Base-by-base conservation (phyloP, 768 basidiomycete genomes). In the Hirschioporus abietinus region DNA sequence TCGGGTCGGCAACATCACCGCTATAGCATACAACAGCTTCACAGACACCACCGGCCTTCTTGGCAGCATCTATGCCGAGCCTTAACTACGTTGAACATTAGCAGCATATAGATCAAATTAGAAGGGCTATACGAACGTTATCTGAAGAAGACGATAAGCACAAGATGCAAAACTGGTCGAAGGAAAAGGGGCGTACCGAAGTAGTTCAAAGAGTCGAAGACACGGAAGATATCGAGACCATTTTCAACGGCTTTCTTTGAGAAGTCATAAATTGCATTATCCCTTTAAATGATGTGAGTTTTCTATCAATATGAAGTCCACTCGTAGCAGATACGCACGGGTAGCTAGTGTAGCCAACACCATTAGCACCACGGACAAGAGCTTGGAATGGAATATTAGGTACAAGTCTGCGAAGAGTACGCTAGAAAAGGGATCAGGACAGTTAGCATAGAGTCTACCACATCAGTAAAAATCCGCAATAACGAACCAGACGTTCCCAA, bases 221-320 rank as follows among this genome's bases (percentile, higher is more conserved):
- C 95, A 74, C 97, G 88, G 92, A 99, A 99, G 76, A 99, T 99
- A 79, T 99, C 97, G 63, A 99, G 86, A 75, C 97, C 97, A 72
- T 98, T 97, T 80, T 99, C 95, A n/a, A 99, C 96, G 25, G 97
- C 97, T 77, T 96, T 96, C 83, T 96, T 96, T 68, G 93, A 97
- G 82, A 99, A 99, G 78, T 97, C 97, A 79, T 99, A 99, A 78
- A 99, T 98, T 66, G 93, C 96, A 72, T 99, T 99, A 77, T 99
- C 96, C 30, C 92, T 94, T 69, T 35, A 64, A 62, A 69, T 35
- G 64, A 62, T 24, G 15, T 15, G 64, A 68, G 70, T 60, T 57
- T n/a, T 61, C 36, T 65, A 66, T 62, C 27, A 8, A 34, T 1
- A 23, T 10, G 25, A 25, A 27, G 59, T 6, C 0, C 42, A 20